Base-by-base conservation (phyloP, 2,329 filamentous ascomycete genomes). In the Beauveria sp. region DNA sequence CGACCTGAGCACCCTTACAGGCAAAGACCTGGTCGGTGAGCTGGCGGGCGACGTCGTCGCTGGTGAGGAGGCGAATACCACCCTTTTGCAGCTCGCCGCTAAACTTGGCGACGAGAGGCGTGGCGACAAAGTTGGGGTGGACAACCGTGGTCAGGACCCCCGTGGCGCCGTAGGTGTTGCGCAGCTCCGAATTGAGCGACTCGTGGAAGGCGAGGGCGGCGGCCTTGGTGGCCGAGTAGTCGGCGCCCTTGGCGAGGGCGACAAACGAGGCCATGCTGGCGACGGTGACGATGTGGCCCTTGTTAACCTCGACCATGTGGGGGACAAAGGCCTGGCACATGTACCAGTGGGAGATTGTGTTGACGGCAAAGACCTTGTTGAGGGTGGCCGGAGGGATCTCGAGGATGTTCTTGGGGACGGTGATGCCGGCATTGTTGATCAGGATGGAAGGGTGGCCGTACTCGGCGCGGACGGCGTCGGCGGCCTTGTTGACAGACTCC, bases 271-370 rank as follows among this genome's bases (percentile, higher is more conserved):
- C 85, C 49, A 83, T 75, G 9, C 79, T 83, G 22, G 87, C 84
- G 30, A 89, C 80, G 1, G 84, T 89, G 30, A 89, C 84, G 46
- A 89, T 72, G 78, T 87, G 86, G 58, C 87, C 86, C 74, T 89
- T 86, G 73, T 88, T 83, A 9, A 67, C 67, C 20, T 71, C 67
- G 49, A 85, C 71, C 79, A 89, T 86, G 63, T 72, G 67, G 0
- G 86, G 86, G 2, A 89, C 74, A 72, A 89, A 88, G 64, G 85
- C 81, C 66, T 82, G 80, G 1, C 78, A 73, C 7, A 84, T 77
- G 74, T 79, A 83, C 75, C 83, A 87, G 74, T 88, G 86, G 0
- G 83, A 76, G 10, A 88, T 71, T 1, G 82, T 77, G 73, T 89
- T 90, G 65, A 89, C 83, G 62, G 83, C 81, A 70, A 88, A 88